A percentile compares a stretch with the other conserved stretches of the same genome.
Evolutionary conservation across 257 asterid species (phyloP).

Genomic region (Vinca minor): DNA sequence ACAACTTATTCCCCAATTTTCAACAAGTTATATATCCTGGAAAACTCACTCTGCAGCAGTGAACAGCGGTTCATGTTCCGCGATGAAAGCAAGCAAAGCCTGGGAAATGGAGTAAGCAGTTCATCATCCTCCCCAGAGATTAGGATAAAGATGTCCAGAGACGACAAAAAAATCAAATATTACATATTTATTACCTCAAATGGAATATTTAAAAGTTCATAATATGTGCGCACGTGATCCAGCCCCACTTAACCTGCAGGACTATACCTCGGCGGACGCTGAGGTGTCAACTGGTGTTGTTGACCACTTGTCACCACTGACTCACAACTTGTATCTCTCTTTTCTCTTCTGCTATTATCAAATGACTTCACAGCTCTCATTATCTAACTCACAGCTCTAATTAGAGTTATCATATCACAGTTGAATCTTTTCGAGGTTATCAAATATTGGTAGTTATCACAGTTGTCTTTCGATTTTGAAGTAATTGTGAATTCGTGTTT

Average conservation of each 20-base stretch:
- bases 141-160: constrained; percentile 1
- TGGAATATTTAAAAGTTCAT: constrained; percentile 90
- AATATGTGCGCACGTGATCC: constrained; percentile 84
- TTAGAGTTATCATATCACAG: too few species aligned
- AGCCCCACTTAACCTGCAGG: constrained; percentile 61
- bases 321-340: too few species aligned
- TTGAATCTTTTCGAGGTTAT: too few species aligned
- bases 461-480: too few species aligned
- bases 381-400: too few species aligned
- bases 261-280: too few species aligned
- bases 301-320: too few species aligned
- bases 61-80: constrained; percentile 71
- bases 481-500: too few species aligned
- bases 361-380: too few species aligned
- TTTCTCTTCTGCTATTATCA: too few species aligned
- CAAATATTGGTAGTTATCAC: too few species aligned
- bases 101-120: constrained; percentile 25
- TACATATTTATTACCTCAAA: constrained; percentile 60
- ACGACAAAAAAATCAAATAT: constrained; percentile 5
- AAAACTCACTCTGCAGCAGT: constrained; percentile 72
- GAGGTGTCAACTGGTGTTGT: too few species aligned
- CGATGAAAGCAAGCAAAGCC: constrained; percentile 87
- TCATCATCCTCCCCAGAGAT: background rate
- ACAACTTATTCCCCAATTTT: background rate
- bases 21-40: background rate